phyloP scores from a whole-genome alignment of 2,329 filamentous ascomycete species.

The Ramularia endophylla region DNA sequence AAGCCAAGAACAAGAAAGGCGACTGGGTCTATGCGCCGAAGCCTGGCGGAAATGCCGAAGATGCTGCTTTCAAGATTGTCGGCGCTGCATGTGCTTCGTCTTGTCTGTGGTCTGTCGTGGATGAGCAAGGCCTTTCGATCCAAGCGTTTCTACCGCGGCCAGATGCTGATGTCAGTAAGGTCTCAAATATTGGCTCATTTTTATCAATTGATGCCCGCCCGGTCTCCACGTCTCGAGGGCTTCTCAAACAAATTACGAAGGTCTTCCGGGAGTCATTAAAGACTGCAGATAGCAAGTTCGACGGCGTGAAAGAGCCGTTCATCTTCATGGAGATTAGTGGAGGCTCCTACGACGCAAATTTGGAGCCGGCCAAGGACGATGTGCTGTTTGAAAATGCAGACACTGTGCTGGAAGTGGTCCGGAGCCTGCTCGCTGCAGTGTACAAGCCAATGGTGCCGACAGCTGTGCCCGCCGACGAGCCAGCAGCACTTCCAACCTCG shows the following conservation, averaged over 20 bases:
- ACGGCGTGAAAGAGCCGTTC: conserved; percentile 50
- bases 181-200: conserved; percentile 45
- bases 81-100: conserved; percentile 52
- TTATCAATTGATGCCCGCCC: conserved; percentile 65
- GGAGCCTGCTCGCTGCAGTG: conserved; percentile 37
- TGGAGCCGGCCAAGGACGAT: conserved; percentile 67
- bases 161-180: conserved; percentile 37
- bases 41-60: conserved; percentile 43
- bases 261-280: conserved; percentile 50
- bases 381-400: conserved; percentile 59
- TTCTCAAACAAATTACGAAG: conserved; percentile 53
- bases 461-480: neutral
- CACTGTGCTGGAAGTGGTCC: conserved; percentile 38
- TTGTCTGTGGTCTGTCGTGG: conserved; percentile 42
- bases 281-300: conserved; percentile 20
- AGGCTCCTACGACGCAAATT: conserved; percentile 63
- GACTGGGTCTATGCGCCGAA: conserved; percentile 61
- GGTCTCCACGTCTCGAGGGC: conserved; percentile 50
- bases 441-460: conserved; percentile 11
- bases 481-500: neutral
- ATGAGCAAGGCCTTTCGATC: conserved; percentile 42
- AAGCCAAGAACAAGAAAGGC: conserved; percentile 44
- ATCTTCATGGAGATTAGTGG: conserved; percentile 55
- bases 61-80: conserved; percentile 57
- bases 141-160: conserved; percentile 54